Evolutionary conservation across 1,284 basidiomycete genomes (phyloP).

Genomic region (Sanghuangporus baumii): DNA sequence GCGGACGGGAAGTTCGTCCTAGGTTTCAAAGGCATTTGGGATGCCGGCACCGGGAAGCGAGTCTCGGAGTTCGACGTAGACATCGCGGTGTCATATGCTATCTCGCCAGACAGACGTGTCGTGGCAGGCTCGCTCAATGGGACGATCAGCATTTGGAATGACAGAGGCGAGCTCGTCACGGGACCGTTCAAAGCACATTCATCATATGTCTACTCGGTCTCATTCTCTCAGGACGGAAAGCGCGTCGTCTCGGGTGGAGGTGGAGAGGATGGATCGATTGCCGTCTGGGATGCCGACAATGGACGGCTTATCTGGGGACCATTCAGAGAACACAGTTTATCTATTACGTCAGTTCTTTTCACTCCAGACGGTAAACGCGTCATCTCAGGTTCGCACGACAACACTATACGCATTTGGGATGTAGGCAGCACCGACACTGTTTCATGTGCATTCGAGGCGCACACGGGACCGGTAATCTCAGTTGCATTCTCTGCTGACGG

Average conservation of each 20-base stretch:
- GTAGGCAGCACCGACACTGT: not conserved
- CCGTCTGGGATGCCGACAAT: not conserved
- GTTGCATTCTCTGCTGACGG: not conserved
- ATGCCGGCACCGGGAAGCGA: too few species aligned
- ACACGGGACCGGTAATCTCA: not conserved
- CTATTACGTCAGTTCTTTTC: not conserved
- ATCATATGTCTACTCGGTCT: not conserved
- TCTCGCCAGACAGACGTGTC: not conserved
- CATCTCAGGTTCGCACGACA: not conserved
- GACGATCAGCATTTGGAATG: not conserved
- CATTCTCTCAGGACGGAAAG: constrained; percentile 1
- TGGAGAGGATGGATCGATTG: not conserved
- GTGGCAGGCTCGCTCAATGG: not conserved
- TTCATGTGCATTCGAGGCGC: not conserved
- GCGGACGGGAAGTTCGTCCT: too few species aligned
- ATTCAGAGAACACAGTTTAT: not conserved
- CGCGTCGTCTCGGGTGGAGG: not conserved
- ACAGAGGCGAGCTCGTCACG: not conserved
- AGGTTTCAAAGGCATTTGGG: too few species aligned
- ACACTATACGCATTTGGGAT: not conserved
- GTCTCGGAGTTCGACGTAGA: too few species aligned
- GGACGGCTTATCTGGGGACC: not conserved
- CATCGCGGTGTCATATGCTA: too few species aligned
- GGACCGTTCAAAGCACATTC: not conserved
- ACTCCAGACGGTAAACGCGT: not conserved